phyloP scores from a whole-genome alignment of 768 basidiomycete genomes.

The Hypholoma fasciculare region DNA sequence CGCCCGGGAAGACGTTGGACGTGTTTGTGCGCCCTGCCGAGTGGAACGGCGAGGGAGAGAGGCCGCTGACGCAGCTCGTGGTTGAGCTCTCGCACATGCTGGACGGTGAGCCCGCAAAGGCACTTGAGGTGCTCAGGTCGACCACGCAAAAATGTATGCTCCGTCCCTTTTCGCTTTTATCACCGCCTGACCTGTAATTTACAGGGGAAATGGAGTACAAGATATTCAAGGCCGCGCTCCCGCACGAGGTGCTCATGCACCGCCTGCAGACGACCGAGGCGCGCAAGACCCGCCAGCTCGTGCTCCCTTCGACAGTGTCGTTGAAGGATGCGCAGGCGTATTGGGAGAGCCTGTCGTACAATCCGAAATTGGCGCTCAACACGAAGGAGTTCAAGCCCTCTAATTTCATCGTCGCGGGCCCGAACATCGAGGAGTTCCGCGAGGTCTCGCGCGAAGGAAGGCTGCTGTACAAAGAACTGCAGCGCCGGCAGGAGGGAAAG shows the following conservation, averaged over 20 bases:
- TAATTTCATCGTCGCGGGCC: constrained; percentile 34
- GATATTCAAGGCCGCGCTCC: constrained; percentile 39
- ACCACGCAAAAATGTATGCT: constrained; percentile 13
- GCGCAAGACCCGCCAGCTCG: constrained; percentile 47
- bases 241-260: constrained; percentile 33
- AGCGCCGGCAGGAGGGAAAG: constrained; percentile 36
- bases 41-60: constrained; percentile 39
- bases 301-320: constrained; percentile 50
- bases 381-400: background rate
- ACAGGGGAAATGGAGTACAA: constrained; percentile 67
- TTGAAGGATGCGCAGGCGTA: constrained; percentile 40
- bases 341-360: constrained; percentile 48
- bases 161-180: background rate
- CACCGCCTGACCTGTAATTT: background rate
- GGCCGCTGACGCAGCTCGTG: constrained; percentile 59
- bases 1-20: constrained; percentile 42
- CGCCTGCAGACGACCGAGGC: constrained; percentile 31
- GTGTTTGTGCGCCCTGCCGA: constrained; percentile 69
- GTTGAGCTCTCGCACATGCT: constrained; percentile 36
- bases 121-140: constrained; percentile 19
- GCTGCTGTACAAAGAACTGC: constrained; percentile 36
- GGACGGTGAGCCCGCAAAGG: constrained; percentile 16
- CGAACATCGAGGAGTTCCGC: constrained; percentile 40
- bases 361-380: constrained; percentile 17
- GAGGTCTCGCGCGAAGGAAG: constrained; percentile 47